These are phyloP conservation scores for Sordaria brevicollis DNA, from an alignment of 495 filamentous ascomycete genomes.

Conservation along the genomic window DNA sequence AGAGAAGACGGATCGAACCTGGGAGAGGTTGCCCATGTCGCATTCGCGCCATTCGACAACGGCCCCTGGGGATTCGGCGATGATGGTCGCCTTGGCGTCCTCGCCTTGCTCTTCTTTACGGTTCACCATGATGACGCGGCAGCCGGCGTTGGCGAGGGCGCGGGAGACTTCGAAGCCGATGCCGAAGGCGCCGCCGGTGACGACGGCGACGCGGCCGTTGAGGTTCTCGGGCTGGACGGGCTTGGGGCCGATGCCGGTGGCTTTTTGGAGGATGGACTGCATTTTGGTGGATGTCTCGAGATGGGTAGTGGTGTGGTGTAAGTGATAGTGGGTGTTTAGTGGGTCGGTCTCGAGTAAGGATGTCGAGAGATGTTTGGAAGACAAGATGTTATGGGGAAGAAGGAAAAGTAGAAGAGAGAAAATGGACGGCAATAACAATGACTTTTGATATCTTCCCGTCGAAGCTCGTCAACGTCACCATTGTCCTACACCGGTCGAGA, in stretches of 20 bases:
- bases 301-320: background rate
- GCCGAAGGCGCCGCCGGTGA: slow-evolving; percentile 47
- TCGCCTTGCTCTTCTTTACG: slow-evolving; percentile 30
- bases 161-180: slow-evolving; percentile 43
- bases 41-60: slow-evolving; percentile 34
- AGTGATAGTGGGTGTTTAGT: background rate
- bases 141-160: slow-evolving; percentile 22
- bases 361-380: background rate
- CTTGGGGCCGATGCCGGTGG: slow-evolving; percentile 15
- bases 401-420: background rate
- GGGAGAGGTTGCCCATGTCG: slow-evolving; percentile 29
- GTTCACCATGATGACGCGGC: slow-evolving; percentile 29
- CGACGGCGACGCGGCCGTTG: slow-evolving; percentile 35
- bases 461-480: background rate
- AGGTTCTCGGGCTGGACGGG: slow-evolving; percentile 17
- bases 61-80: slow-evolving; percentile 15
- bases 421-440: background rate
- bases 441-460: background rate
- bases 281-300: slow-evolving; percentile 4
- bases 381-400: background rate
- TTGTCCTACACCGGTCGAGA: background rate
- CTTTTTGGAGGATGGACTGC: slow-evolving; percentile 19
- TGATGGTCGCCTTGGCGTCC: slow-evolving; percentile 26
- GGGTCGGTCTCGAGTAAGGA: background rate
- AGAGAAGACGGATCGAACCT: slow-evolving; percentile 29